Evolutionary conservation across 108 stramenopile genomes (phyloP).

Genomic region (Pseudonitzschia pungens): DNA sequence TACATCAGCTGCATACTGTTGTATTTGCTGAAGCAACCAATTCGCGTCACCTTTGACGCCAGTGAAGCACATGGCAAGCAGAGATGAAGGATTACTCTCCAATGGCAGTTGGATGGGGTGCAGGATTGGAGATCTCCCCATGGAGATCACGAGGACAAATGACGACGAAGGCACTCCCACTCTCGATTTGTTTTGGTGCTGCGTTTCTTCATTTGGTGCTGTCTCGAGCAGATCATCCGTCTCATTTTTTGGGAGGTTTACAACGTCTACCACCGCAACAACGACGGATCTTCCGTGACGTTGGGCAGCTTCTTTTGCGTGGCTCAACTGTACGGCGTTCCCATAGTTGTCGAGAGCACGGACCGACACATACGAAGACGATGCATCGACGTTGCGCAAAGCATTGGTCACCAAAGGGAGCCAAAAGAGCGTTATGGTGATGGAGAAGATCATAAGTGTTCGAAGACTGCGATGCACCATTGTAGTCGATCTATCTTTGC

Average conservation of each 20-base stretch:
- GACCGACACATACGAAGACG: conserved; percentile 53
- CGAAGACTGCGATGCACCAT: not conserved
- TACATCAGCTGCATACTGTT: conserved; percentile 20
- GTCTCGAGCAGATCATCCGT: not conserved
- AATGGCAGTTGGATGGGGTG: conserved; percentile 9
- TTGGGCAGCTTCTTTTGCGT: conserved; percentile 49
- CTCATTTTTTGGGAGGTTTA: not conserved
- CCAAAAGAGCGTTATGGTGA: not conserved
- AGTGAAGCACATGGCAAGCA: conserved; percentile 33
- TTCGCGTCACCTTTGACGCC: conserved; percentile 43
- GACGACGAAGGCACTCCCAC: not conserved
- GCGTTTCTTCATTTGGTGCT: conserved; percentile 1
- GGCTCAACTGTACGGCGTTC: conserved; percentile 53
- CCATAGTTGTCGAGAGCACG: conserved; percentile 62
- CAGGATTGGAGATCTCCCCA: conserved; percentile 20
- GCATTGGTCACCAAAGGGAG: not conserved
- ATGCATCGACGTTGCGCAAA: not conserved
- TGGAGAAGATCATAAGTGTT: not conserved
- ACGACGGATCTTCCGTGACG: conserved; percentile 47
- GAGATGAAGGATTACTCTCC: not conserved
- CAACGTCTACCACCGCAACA: conserved; percentile 25
- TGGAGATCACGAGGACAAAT: conserved; percentile 18
- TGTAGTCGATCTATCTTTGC: no score
- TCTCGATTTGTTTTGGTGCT: not conserved
- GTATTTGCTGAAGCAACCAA: conserved; percentile 35